Evolutionary conservation across 2,329 filamentous ascomycete species (phyloP).

Genomic region (Fusarium siculi): DNA sequence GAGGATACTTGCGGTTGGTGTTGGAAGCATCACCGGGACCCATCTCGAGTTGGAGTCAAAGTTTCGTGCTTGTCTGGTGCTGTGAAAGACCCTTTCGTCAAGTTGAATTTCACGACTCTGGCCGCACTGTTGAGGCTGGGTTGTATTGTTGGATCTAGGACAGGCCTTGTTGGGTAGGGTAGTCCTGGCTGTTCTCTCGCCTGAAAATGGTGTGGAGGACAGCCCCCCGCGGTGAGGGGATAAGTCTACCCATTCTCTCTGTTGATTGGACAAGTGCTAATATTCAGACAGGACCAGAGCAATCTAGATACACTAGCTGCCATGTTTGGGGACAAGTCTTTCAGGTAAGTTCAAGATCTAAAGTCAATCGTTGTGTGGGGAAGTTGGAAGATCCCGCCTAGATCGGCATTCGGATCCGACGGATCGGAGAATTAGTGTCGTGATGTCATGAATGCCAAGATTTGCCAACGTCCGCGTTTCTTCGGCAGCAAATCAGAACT

Average conservation of each 20-base stretch:
- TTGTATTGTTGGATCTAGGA: slow-evolving; percentile 39
- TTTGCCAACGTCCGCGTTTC: neutral
- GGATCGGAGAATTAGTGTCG: slow-evolving; percentile 1
- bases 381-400: neutral
- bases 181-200: slow-evolving; percentile 62
- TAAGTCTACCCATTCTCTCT: slow-evolving; percentile 55
- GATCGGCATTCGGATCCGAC: slow-evolving; percentile 13
- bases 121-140: slow-evolving; percentile 30
- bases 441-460: slow-evolving; percentile 33
- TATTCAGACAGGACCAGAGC: slow-evolving; percentile 35
- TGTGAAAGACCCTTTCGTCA: slow-evolving; percentile 28
- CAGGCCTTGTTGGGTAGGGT: slow-evolving; percentile 45
- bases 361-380: slow-evolving; percentile 10
- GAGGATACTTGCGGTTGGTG: slow-evolving; percentile 10
- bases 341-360: neutral
- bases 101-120: slow-evolving; percentile 3
- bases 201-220: slow-evolving; percentile 61
- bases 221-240: slow-evolving; percentile 59
- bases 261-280: slow-evolving; percentile 40
- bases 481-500: neutral
- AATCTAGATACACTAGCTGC: neutral
- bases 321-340: neutral
- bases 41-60: slow-evolving; percentile 95
- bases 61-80: slow-evolving; percentile 84
- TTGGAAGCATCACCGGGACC: slow-evolving; percentile 69